A percentile compares a stretch with the other conserved stretches of the same genome.
These are phyloP conservation scores for Microsporum audouinii DNA, from an alignment of 2,329 filamentous ascomycete genomes.

Conservation along the genomic window DNA sequence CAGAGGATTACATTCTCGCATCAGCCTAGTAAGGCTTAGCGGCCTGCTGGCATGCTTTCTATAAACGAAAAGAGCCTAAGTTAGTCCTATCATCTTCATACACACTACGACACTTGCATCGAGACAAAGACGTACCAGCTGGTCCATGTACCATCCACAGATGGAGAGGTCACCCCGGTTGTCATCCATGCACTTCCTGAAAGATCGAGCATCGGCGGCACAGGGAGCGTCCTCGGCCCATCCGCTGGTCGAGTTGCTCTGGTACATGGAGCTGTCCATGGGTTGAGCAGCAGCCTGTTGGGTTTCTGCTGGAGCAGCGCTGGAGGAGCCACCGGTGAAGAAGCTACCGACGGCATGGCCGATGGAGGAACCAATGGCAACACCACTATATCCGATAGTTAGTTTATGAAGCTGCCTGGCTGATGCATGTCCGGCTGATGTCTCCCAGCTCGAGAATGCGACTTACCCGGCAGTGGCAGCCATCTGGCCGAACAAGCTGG, in stretches of 20 bases:
- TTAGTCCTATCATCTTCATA: conserved; percentile 4
- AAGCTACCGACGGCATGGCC: conserved; percentile 87
- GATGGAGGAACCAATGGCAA: conserved; percentile 88
- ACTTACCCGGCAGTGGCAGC: conserved; percentile 94
- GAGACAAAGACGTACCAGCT: conserved; percentile 47
- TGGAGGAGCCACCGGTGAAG: conserved; percentile 62
- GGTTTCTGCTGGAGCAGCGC: conserved; percentile 42
- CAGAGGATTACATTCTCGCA: neutral
- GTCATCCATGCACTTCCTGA: conserved; percentile 95
- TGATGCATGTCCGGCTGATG: neutral
- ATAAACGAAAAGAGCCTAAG: conserved; percentile 10
- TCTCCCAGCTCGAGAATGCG: conserved; percentile 4
- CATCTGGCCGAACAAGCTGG: conserved; percentile 92
- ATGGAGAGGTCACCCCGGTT: conserved; percentile 88
- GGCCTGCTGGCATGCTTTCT: conserved; percentile 74
- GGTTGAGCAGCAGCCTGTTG: conserved; percentile 44
- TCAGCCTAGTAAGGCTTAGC: conserved; percentile 54
- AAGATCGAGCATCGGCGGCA: conserved; percentile 65
- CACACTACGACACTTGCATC: neutral
- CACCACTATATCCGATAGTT: conserved; percentile 54
- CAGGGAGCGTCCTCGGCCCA: conserved; percentile 51
- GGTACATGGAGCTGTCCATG: conserved; percentile 38
- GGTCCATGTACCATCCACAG: conserved; percentile 96
- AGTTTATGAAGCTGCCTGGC: neutral
- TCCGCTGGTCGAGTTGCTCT: conserved; percentile 37